Base-by-base conservation (phyloP, 2,329 filamentous ascomycete genomes). In the Hypoxylon sp. region DNA sequence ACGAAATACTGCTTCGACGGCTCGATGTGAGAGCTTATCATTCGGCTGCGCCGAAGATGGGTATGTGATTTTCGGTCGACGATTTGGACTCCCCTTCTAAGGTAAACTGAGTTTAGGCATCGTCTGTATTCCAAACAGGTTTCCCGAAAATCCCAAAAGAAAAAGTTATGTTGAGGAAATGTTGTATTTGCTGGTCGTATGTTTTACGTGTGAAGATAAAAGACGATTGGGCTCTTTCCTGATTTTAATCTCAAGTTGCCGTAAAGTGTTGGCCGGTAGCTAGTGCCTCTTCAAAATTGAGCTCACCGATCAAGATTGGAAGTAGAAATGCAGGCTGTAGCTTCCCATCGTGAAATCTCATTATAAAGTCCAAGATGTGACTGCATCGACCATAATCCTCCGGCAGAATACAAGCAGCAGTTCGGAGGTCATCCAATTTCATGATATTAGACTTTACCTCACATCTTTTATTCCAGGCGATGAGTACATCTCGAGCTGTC, bases 401-500 rank as follows among this genome's bases (percentile, higher is more conserved):
- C 23, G 23, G 19, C 7, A 28, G 13, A 32, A 32, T 30, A 13
- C 3, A 13, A 32, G 13, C 10, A 30, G 21, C 34, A 4, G n/a
- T 32, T 50, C 28, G 28, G n/a, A 17, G 28, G 17, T 14, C 5
- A 21, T 10, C 13, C 5, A 30, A 52, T 30, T 13, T 5, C 23
- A 9, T 32, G 10, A 57, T 2, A 11, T 34, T 46, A 45, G 14
- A 28, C 57, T 43, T 19, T 14, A 84, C 70, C 80, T 81, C 66
- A 97, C 90, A 78, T 96, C 93, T 75, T 89, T 93, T 74, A 97
- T 94, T 2, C 91, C 91, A 25, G 91, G 89, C 5, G 90, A 88
- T n/a, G 91, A 88, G 80, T 96, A 96, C 49, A 90, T 87, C 69
- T 97, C 93, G 17, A 98, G 83, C 77, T 97, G 93, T 48, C 93